Conservation (phyloP, 768 basidiomycete genomes). For the Mycena pura region DNA sequence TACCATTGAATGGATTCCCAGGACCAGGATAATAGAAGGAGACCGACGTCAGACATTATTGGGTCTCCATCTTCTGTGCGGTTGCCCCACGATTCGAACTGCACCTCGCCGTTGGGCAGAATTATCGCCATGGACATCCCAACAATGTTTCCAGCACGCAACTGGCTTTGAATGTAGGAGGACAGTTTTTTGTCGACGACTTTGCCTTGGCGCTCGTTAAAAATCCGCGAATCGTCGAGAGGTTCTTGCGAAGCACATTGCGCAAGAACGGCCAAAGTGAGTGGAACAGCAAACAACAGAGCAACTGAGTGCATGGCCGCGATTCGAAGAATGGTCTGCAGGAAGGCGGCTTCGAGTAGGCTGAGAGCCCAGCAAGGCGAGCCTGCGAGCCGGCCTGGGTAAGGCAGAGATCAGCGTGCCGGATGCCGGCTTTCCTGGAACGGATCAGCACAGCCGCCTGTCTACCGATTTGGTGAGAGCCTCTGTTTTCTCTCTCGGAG, state of each 20-base stretch:
- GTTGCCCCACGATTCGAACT: slow-evolving; percentile 43
- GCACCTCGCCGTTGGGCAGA: slow-evolving; percentile 30
- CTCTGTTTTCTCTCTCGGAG: too few relatives aligned
- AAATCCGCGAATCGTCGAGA: not conserved
- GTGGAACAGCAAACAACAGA: too few relatives aligned
- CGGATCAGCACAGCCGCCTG: too few relatives aligned
- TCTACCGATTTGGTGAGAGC: too few relatives aligned
- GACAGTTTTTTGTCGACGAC: slow-evolving; percentile 11
- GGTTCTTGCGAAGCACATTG: slow-evolving; percentile 3
- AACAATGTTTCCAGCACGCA: slow-evolving; percentile 28
- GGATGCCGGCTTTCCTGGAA: too few relatives aligned
- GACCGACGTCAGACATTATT: slow-evolving; percentile 41
- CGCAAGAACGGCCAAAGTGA: not conserved
- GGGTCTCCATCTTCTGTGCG: slow-evolving; percentile 41
- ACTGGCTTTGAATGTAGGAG: not conserved
- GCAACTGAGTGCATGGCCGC: too few relatives aligned
- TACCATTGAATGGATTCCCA: not conserved
- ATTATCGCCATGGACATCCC: slow-evolving; percentile 40
- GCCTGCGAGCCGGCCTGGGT: too few relatives aligned
- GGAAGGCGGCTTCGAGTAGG: too few relatives aligned
- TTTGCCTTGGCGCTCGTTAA: not conserved
- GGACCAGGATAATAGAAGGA: not conserved
- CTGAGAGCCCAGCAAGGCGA: too few relatives aligned
- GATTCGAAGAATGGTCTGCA: too few relatives aligned
- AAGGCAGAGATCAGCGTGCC: too few relatives aligned